Conservation (phyloP, 2,329 filamentous ascomycete genomes). For the Trichoderma afroharzianum region DNA sequence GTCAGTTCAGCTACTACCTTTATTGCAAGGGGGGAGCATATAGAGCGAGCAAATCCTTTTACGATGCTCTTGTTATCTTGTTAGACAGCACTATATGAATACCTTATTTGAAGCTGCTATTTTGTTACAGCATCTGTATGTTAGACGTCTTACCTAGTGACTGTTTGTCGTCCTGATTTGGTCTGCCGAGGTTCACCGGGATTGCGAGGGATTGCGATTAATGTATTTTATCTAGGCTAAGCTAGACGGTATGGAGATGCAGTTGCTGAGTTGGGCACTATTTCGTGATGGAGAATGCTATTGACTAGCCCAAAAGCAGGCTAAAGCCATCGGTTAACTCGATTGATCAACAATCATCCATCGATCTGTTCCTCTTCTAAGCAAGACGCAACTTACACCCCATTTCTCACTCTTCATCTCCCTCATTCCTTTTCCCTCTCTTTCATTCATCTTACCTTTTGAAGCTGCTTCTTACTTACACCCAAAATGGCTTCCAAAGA, state of each 20-base stretch:
- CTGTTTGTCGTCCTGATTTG: background rate
- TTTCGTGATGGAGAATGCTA: background rate
- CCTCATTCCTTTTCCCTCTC: background rate
- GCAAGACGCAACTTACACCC: background rate
- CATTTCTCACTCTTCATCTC: background rate
- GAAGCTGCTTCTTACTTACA: too few species aligned
- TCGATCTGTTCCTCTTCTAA: background rate
- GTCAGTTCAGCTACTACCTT: background rate
- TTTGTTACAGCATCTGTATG: background rate
- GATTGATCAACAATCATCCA: background rate
- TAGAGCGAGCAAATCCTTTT: slow-evolving; percentile 9
- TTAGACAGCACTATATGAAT: slow-evolving; percentile 1
- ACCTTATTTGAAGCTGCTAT: background rate
- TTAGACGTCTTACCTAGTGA: background rate
- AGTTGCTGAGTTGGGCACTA: background rate
- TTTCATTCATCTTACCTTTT: background rate
- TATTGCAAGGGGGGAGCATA: background rate
- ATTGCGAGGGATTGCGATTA: background rate
- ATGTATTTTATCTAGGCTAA: background rate
- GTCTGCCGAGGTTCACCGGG: background rate
- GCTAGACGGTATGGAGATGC: background rate
- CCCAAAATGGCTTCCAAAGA: background rate
- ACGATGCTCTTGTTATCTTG: background rate
- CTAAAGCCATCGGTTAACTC: background rate
- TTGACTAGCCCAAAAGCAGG: background rate